Conservation (phyloP, 2,329 filamentous ascomycete species). For the Domatiomyces catenatus region DNA sequence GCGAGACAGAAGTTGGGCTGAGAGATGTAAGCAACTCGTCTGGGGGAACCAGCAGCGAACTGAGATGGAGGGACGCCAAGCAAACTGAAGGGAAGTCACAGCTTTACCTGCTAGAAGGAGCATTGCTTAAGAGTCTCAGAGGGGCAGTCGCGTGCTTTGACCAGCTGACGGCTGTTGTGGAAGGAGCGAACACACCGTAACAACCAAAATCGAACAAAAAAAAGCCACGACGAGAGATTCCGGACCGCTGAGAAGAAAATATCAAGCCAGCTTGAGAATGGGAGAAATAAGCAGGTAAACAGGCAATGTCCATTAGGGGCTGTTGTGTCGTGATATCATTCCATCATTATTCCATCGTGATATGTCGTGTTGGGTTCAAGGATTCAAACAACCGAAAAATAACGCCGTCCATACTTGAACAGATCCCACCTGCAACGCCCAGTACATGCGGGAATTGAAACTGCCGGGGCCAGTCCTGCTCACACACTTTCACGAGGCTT, state of each 20-base stretch:
- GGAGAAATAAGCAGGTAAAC: background rate
- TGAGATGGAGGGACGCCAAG: background rate
- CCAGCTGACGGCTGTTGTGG: background rate
- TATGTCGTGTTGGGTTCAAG: background rate
- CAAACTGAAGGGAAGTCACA: background rate
- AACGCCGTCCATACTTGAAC: background rate
- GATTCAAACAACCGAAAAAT: background rate
- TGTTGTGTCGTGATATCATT: background rate
- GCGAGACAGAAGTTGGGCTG: background rate
- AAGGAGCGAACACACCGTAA: background rate
- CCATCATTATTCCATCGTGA: background rate
- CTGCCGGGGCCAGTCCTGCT: slow-evolving; percentile 11
- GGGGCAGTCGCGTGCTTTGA: background rate
- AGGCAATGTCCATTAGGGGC: background rate
- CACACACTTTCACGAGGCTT: slow-evolving; percentile 35
- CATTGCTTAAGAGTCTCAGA: background rate
- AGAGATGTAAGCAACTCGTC: background rate
- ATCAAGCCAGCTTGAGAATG: background rate
- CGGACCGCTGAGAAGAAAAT: background rate
- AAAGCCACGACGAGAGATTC: background rate
- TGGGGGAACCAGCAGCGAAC: background rate
- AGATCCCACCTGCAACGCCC: background rate
- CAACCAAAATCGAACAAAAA: no score
- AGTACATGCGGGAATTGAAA: background rate
- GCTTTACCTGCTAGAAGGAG: background rate